Base-by-base conservation (phyloP, 2,329 filamentous ascomycete species). In the Alternaria sp. region DNA sequence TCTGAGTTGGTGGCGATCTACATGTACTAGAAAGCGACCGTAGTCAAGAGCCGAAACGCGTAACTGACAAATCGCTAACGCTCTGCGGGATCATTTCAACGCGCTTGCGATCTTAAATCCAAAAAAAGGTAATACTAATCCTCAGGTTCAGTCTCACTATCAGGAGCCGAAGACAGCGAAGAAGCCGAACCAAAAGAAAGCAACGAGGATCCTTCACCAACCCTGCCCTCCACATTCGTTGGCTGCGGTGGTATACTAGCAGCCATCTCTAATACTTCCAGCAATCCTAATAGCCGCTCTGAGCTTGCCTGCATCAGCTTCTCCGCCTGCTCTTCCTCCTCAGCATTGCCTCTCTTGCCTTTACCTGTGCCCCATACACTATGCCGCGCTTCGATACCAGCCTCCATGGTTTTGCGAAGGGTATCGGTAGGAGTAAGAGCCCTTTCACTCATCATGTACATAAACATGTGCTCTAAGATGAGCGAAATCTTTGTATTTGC, bases 361-460 rank as follows among this genome's bases (percentile, higher is more conserved):
- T 78, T 80, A 40, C 74, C 80, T 24, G 80, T 80, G 3, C 72
- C 78, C 51, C 75, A 79, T 0, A 80, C 79, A 0, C 76, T 74
- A 7, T 78, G 73, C n/a, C 87, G 79, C 2, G 78, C 81, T 31
- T 75, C 48, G 41, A 88, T 85, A 0, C 88, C 88, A 17, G 68
- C 60, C 58, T 84, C 77, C n/a, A 85, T 78, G 0, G 84, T 82
- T 0, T 72, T 54, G 36, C 77, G 76, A 14, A 89, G 49, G 2
- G 45, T 40, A 2, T 61, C 52, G 0, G 71, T 74, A 1, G 67
- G 52, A 13, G 60, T 36, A 3, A 77, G 58, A 11, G 50, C 50
- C n/a, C 71, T 48, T 5, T 61, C 41, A 3, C 56, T 52, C 62
- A 76, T 69, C 72, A 76, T 73, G 49, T 66, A 65, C 55, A 72